Percentiles rank a stretch among this genome's conserved stretches.
These are phyloP conservation scores for Arachis monticola DNA, from an alignment of 331 rosid species.

Conservation along the genomic window DNA sequence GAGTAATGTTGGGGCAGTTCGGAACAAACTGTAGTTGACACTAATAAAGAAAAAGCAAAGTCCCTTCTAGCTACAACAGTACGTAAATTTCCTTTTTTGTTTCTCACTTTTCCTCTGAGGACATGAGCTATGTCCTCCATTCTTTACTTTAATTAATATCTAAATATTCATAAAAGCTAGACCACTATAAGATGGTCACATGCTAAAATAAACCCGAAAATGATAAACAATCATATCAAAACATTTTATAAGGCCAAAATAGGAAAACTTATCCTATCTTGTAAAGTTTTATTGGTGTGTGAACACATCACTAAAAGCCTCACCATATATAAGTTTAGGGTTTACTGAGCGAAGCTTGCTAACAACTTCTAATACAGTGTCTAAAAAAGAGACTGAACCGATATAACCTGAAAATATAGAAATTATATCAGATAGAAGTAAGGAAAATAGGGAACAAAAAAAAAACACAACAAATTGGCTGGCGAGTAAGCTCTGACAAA, in stretches of 20 bases:
- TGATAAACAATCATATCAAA: slow-evolving; percentile 6
- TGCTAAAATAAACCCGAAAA: slow-evolving; percentile 22
- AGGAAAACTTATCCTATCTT: slow-evolving; percentile 1
- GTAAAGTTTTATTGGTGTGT: not conserved
- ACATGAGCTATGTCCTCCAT: slow-evolving; percentile 1
- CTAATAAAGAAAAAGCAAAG: not conserved
- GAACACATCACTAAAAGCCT: slow-evolving; percentile 38
- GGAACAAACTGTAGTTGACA: slow-evolving; percentile 9
- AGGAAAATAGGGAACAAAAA: not conserved
- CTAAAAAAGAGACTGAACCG: slow-evolving; percentile 85
- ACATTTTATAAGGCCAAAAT: slow-evolving; percentile 1
- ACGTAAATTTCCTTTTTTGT: slow-evolving; percentile 19
- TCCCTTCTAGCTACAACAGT: slow-evolving; percentile 17
- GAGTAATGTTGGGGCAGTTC: not conserved
- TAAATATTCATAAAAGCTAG: slow-evolving; percentile 2
- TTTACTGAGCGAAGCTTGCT: slow-evolving; percentile 71
- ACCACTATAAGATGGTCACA: slow-evolving; percentile 5
- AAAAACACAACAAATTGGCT: not conserved
- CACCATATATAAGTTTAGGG: slow-evolving; percentile 81
- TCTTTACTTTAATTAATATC: not conserved
- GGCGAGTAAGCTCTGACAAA: not conserved
- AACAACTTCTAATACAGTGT: slow-evolving; percentile 72
- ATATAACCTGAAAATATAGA: slow-evolving; percentile 70
- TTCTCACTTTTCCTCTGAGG: slow-evolving; percentile 12
- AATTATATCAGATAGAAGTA: slow-evolving; percentile 6